phyloP scores from a whole-genome alignment of 176 grass and related monocot genomes.

The Chrysopogon serrulatus region DNA sequence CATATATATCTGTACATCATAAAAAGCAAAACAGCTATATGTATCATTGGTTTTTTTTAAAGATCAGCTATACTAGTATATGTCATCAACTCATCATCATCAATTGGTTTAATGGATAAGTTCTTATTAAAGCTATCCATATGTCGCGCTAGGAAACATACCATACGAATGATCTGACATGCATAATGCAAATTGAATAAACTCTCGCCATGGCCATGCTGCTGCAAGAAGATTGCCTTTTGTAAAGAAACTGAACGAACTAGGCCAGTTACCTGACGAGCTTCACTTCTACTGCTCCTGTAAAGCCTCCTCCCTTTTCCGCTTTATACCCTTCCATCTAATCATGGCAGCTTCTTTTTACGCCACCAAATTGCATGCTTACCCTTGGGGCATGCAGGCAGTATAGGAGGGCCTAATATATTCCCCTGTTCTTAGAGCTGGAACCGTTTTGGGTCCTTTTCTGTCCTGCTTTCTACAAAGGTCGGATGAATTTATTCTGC shows the following conservation, averaged over 20 bases:
- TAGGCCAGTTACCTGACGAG: conserved; percentile 25
- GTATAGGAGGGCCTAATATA: conserved; percentile 33
- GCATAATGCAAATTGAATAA: conserved; percentile 25
- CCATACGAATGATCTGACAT: background rate
- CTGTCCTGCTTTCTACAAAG: conserved; percentile 31
- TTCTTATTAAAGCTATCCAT: background rate
- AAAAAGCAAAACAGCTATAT: conserved; percentile 14
- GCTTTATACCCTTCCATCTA: conserved; percentile 25
- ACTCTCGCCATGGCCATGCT: background rate
- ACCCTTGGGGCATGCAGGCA: conserved; percentile 13
- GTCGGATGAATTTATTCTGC: conserved; percentile 37
- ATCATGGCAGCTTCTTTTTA: conserved; percentile 21
- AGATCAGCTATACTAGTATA: background rate
- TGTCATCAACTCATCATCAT: no score
- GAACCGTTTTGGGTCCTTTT: conserved; percentile 37
- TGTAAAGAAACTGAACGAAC: no score
- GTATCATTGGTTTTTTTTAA: background rate
- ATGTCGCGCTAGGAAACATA: background rate
- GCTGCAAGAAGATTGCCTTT: conserved; percentile 23
- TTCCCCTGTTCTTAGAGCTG: conserved; percentile 32
- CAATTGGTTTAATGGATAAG: conserved; percentile 17
- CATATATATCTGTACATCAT: conserved; percentile 13
- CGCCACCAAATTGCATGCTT: conserved; percentile 9
- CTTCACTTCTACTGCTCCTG: conserved; percentile 34
- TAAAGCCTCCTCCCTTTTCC: conserved; percentile 32